Evolutionary conservation across 2,329 filamentous ascomycete species (phyloP), one percentile per base, ranked within the genome.

Genomic region (Fusarium foetens): DNA sequence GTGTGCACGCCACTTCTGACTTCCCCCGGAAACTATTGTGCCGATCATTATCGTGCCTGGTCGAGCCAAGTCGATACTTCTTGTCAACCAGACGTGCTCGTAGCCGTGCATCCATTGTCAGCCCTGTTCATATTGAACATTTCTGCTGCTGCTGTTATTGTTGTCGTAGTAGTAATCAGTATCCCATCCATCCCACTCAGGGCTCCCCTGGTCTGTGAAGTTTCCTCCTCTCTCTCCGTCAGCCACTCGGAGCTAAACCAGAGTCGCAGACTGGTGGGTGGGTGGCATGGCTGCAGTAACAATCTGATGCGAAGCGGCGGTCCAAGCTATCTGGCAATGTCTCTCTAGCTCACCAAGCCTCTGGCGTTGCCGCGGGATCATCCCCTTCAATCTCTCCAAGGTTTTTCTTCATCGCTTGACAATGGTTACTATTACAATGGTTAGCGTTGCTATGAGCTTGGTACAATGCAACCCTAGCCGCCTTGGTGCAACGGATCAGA

Each of bases 361-460:
- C 52, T 67, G 62, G 61, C 68, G 58, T 74, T 68, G 62, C 67
- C 74, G 62, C 46, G 48, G 64, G 62, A 64, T 68, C 55, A 31
- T 59, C 70, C 64, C 71, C 70, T 65, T 74, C 71, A 71, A 68
- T 75, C 70, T 74, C 73, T 68, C 48, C 53, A 63, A 60, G 31
- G 51, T 67, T 68, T 68, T 67, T 86, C 85, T 93, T 88, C 87
- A 93, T 84, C 90, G 89, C 83, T 93, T 93, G 80, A 93, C 83
- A 81, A 93, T 92, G 17, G 83, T 84, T 35, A 84, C 83, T 84
- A 62, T 49, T 52, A 42, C 51, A 68, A 49, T 23, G 35, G 73
- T 81, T 74, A 81, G 80, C 71, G 71, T 63, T 62, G 52, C 43
- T 63, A 49, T 48, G 43, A 59, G 54, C 53, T 52, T 63, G 71